phyloP scores from a whole-genome alignment of 2,329 filamentous ascomycete species.

The Claviceps monticola region DNA sequence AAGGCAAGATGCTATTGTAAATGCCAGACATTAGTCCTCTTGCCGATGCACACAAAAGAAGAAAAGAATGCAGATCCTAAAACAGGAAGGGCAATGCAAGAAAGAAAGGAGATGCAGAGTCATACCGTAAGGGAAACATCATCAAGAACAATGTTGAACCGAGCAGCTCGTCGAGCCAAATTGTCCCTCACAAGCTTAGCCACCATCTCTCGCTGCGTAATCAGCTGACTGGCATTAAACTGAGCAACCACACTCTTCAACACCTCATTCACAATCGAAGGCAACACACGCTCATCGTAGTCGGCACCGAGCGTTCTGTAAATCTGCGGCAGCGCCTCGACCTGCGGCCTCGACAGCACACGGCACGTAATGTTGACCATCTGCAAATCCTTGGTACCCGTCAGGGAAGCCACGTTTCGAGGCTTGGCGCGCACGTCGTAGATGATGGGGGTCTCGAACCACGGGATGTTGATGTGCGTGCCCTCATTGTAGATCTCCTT shows the following conservation, averaged over 20 bases:
- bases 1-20: slow-evolving; percentile 49
- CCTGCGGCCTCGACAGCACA: slow-evolving; percentile 82
- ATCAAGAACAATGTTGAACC: slow-evolving; percentile 95
- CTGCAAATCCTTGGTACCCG: slow-evolving; percentile 96
- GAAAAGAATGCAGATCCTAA: not conserved
- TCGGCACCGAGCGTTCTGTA: slow-evolving; percentile 91
- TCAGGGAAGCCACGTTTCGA: slow-evolving; percentile 89
- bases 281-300: slow-evolving; percentile 92
- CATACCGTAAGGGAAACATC: slow-evolving; percentile 89
- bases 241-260: slow-evolving; percentile 97
- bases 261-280: slow-evolving; percentile 97
- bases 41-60: not conserved
- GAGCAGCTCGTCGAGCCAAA: slow-evolving; percentile 74
- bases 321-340: slow-evolving; percentile 86
- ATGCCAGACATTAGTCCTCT: not conserved
- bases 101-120: slow-evolving; percentile 14
- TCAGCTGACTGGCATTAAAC: slow-evolving; percentile 96
- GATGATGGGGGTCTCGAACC: slow-evolving; percentile 92
- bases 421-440: slow-evolving; percentile 98
- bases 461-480: slow-evolving; percentile 87
- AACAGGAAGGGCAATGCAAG: not conserved
- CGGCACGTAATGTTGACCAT: slow-evolving; percentile 99
- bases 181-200: slow-evolving; percentile 85
- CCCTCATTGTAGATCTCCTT: slow-evolving; percentile 96
- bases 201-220: slow-evolving; percentile 97